Base-by-base conservation (phyloP, 345 rosid species). In the Schrenkiella parvula region DNA sequence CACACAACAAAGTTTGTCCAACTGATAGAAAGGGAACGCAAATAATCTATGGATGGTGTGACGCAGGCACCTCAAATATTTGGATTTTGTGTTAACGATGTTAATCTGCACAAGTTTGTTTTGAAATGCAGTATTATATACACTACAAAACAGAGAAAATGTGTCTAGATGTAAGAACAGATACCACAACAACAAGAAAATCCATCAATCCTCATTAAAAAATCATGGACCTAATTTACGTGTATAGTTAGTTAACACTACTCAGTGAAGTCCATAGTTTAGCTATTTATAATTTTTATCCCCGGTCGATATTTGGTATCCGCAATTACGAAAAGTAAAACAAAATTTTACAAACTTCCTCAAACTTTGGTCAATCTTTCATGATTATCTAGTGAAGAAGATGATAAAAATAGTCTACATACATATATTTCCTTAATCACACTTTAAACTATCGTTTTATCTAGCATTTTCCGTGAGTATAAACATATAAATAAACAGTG, bases 71-170 rank as follows among this genome's bases (percentile, higher is more conserved):
- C 44, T 19, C 34, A 56, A 31, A 41, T 13, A 17, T 14, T 56
- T 59, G 42, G 22, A 68, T 41, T 29, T 42, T 41, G 28, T 67
- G 70, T 64, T 41, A 19, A 55, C 23, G 60, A 66, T 37, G n/a
- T 23, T 17, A 37, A 66, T 67, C 41, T 17, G 35, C 65, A 22
- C 35, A 56, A 42, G 21, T 22, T 11, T 9, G 2, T 42, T 44
- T 43, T 68, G 18, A 21, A 22, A 43, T 42, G 8, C 51, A 56
- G 14, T 31, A 31, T 43, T 31, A 43, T 29, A 63, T 4, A 63
- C 68, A 44, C 13, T 17, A 63, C 3, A 56, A 64, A 37, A 19
- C 21, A 17, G 11, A 18, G 21, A 44, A 14, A 1, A 4, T 14
- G 17, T 39, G 0, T 39, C 44, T 39, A 23, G 29, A 11, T 11